Evolutionary conservation across 495 filamentous ascomycete species (phyloP), one percentile per base, ranked within the genome.

Genomic region (Xanthoparmelia taractica): DNA sequence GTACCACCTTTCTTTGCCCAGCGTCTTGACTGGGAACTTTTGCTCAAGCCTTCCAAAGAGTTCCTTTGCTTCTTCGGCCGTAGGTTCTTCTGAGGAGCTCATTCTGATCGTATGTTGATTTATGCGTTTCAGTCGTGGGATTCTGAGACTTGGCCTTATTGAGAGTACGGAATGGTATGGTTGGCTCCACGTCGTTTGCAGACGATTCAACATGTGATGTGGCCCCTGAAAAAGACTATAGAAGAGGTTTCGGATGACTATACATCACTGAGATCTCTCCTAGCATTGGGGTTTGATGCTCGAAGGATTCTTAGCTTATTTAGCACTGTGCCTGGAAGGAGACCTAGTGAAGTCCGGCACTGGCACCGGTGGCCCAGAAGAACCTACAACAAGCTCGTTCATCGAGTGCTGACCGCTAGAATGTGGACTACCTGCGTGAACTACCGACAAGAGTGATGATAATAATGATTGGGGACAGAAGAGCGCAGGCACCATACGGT

Each of bases 1-100:
- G 60, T 83, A 81, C 83, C 84, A 86, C 73, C 79, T 79, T 45
- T 83, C 80, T 34, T 65, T 65, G 34, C 80, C 79, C 18, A 83
- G 68, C 23, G 68, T 73, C 33, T 76, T 76, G 1, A 73, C 68
- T 36, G 79, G 76, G 67, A 85, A 84, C 59, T 75, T 76, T 58
- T 77, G 62, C 68, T 85, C 79, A 5, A 85, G 71, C 37, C 72
- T 69, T 50, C 77, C 65, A 74, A 86, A 83, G 40, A 86, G 73
- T 0, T 7, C 23, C 4, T 8, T 52, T 2, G 62, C 73, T 27
- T 77, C 69, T 38, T 76, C 67, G 7, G 63, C 63, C 1, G 74
- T 74, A 18, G 71, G 75, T 6, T 72, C 67, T 10, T 56, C 45
- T n/a, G 54, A 52, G 10, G 33, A 47, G 31, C 60, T 50, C 69